Evolutionary conservation across 176 grass and related monocot genomes (phyloP).

Genomic region (Juncus effusus): DNA sequence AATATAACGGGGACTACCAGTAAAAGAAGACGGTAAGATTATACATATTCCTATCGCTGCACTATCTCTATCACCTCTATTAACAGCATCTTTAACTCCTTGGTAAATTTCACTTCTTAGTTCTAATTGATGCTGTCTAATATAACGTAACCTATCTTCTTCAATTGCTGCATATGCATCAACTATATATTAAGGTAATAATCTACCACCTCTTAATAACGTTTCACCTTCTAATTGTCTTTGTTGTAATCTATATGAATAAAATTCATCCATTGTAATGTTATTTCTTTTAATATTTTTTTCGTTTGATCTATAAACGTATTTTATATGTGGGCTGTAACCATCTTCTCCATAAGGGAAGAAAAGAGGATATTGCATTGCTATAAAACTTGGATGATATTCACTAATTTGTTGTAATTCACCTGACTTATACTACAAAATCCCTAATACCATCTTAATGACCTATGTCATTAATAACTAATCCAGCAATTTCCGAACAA

Average conservation of each 20-base stretch:
- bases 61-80: slow-evolving; percentile 16
- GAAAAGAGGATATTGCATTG: slow-evolving; percentile 27
- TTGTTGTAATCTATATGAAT: slow-evolving; percentile 17
- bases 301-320: neutral
- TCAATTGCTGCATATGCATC: slow-evolving; percentile 20
- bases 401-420: neutral
- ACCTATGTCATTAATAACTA: slow-evolving; percentile 22
- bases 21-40: slow-evolving; percentile 25
- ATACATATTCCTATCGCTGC: slow-evolving; percentile 12
- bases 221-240: neutral
- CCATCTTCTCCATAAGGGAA: slow-evolving; percentile 44
- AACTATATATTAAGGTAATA: slow-evolving; percentile 17
- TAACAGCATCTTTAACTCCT: slow-evolving; percentile 13
- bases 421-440: neutral
- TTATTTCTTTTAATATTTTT: neutral
- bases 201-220: neutral
- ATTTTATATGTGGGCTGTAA: neutral
- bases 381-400: slow-evolving; percentile 2
- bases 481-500: neutral
- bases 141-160: neutral
- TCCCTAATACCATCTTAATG: neutral
- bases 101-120: slow-evolving; percentile 19
- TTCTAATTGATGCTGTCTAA: slow-evolving; percentile 16
- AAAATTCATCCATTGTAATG: slow-evolving; percentile 31
- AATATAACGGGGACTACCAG: slow-evolving; percentile 22